These are phyloP conservation scores for Pythium periplocum DNA, from an alignment of 352 stramenopile genomes.

Conservation along the genomic window DNA sequence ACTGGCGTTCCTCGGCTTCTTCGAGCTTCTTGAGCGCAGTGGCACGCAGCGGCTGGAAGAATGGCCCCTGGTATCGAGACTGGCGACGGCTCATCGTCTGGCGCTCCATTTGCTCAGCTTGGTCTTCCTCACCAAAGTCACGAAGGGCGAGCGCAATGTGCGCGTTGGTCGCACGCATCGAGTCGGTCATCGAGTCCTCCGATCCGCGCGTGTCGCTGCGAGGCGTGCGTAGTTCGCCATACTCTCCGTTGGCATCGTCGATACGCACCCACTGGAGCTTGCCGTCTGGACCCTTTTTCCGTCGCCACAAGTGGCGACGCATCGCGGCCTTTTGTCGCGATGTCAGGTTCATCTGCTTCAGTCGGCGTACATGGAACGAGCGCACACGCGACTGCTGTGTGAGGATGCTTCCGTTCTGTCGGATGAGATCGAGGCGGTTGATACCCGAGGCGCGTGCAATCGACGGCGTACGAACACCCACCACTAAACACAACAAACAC, in stretches of 20 bases:
- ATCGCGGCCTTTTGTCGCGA: conserved; percentile 74
- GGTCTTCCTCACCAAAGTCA: conserved; percentile 64
- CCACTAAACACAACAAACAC: conserved; percentile 12
- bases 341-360: conserved; percentile 85
- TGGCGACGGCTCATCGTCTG: conserved; percentile 1
- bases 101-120: conserved; percentile 16
- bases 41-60: conserved; percentile 68
- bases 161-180: conserved; percentile 60
- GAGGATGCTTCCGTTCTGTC: conserved; percentile 65
- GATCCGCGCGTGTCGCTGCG: conserved; percentile 23
- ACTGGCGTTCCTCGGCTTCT: conserved; percentile 71
- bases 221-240: conserved; percentile 46
- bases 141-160: conserved; percentile 70
- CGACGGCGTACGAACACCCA: conserved; percentile 52
- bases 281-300: conserved; percentile 65
- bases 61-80: conserved; percentile 26
- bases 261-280: conserved; percentile 80
- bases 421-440: conserved; percentile 55
- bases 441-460: conserved; percentile 65
- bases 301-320: conserved; percentile 69
- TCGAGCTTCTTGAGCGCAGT: conserved; percentile 74
- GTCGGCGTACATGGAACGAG: conserved; percentile 76
- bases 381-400: conserved; percentile 79
- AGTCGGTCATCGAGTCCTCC: conserved; percentile 25
- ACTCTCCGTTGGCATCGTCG: conserved; percentile 35